phyloP scores from a whole-genome alignment of 345 rosid species.

The Mercurialis annua region DNA sequence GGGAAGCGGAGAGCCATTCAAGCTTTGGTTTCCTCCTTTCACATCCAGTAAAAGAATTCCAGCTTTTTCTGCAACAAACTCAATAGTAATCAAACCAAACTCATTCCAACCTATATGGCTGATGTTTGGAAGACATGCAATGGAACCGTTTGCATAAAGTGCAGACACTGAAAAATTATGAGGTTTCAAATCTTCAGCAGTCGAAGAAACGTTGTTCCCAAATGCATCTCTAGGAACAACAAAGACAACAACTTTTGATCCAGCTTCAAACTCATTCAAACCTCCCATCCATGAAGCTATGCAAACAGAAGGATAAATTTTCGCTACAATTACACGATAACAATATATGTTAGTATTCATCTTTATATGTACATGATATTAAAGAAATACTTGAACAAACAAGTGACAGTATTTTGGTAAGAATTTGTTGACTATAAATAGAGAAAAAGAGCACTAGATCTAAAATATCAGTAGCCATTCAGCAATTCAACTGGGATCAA shows the following conservation, averaged over 20 bases:
- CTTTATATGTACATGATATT: background rate
- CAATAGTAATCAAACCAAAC: constrained; percentile 48
- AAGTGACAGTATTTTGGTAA: background rate
- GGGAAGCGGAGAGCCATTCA: constrained; percentile 65
- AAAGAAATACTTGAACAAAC: background rate
- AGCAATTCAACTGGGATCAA: too few relatives aligned
- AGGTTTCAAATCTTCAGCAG: constrained; percentile 33
- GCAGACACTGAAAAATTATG: constrained; percentile 45
- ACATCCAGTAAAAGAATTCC: constrained; percentile 59
- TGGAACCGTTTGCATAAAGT: constrained; percentile 49
- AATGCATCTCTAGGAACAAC: constrained; percentile 83
- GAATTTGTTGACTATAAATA: background rate
- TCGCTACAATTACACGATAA: constrained; percentile 39
- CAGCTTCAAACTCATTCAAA: constrained; percentile 58
- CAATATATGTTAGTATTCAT: background rate
- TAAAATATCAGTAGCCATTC: background rate
- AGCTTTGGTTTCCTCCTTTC: constrained; percentile 46
- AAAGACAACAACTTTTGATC: constrained; percentile 45
- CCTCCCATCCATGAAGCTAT: constrained; percentile 70
- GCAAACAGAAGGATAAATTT: constrained; percentile 56
- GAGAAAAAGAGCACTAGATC: background rate
- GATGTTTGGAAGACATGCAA: constrained; percentile 34
- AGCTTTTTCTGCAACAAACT: constrained; percentile 47
- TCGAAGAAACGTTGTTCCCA: constrained; percentile 64
- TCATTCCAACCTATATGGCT: constrained; percentile 50